Conservation (phyloP, 331 rosid genomes). For the Dryas integrifolia region DNA sequence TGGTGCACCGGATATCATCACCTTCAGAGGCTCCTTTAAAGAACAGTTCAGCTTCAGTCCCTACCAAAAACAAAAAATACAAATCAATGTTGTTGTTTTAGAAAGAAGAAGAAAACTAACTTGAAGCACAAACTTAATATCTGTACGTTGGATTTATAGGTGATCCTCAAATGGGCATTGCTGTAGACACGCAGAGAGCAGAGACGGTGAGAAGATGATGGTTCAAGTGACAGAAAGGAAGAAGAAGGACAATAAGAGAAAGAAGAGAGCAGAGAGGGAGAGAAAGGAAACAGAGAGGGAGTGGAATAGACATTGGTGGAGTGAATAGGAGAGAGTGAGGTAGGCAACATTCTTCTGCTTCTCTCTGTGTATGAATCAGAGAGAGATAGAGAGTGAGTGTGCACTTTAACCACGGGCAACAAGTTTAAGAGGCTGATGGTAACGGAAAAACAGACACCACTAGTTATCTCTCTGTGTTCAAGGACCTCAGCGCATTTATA, state of each 20-base stretch:
- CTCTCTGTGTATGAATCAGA: neutral
- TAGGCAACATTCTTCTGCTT: conserved; percentile 44
- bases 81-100: neutral
- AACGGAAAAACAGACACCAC: conserved; percentile 36
- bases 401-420: neutral
- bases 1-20: conserved; percentile 95
- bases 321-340: conserved; percentile 44
- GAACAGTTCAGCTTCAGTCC: conserved; percentile 55
- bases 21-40: conserved; percentile 62
- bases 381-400: conserved; percentile 11
- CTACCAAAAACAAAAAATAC: conserved; percentile 31
- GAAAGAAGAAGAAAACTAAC: neutral
- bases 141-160: conserved; percentile 48
- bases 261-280: conserved; percentile 22
- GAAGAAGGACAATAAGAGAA: conserved; percentile 30
- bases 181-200: conserved; percentile 35
- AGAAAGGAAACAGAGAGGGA: conserved; percentile 37
- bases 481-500: neutral
- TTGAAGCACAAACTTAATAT: neutral
- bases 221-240: conserved; percentile 30
- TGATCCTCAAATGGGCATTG: conserved; percentile 29
- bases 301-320: conserved; percentile 38
- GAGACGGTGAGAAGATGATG: conserved; percentile 41
- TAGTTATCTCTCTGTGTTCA: neutral
- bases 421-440: conserved; percentile 28